These are phyloP conservation scores for Cephalotrichum gorgonifer DNA, from an alignment of 2,329 filamentous ascomycete genomes.

Conservation along the genomic window DNA sequence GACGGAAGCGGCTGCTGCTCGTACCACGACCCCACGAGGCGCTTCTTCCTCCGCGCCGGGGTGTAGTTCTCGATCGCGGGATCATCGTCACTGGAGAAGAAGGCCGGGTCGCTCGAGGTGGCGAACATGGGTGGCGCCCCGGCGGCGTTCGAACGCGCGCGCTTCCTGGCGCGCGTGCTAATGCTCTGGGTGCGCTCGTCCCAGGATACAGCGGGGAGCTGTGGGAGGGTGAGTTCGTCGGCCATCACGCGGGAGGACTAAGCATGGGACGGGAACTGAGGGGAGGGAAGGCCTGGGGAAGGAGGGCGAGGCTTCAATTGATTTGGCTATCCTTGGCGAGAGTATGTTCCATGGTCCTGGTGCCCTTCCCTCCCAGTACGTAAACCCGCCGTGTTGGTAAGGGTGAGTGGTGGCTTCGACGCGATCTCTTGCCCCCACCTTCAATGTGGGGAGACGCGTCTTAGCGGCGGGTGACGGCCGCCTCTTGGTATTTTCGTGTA, in stretches of 20 bases:
- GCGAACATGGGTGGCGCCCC: slow-evolving; percentile 25
- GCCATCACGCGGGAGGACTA: slow-evolving; percentile 15
- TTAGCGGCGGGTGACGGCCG: neutral
- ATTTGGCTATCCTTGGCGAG: neutral
- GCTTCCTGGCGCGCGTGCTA: slow-evolving; percentile 25
- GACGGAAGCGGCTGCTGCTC: slow-evolving; percentile 42
- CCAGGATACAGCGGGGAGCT: slow-evolving; percentile 26
- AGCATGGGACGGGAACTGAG: neutral
- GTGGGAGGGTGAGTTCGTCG: slow-evolving; percentile 30
- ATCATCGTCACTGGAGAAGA: slow-evolving; percentile 66
- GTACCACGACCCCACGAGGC: slow-evolving; percentile 60
- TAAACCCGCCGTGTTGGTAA: neutral
- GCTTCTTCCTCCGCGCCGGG: slow-evolving; percentile 46
- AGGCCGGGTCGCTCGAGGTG: slow-evolving; percentile 59
- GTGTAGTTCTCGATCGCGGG: slow-evolving; percentile 54
- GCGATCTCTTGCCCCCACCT: slow-evolving; percentile 1
- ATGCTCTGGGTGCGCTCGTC: slow-evolving; percentile 27
- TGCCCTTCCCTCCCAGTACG: neutral
- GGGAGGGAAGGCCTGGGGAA: neutral
- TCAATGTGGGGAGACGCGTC: neutral
- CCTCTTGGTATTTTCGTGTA: neutral
- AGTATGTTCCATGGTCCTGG: too few relatives aligned
- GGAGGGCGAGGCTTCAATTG: neutral
- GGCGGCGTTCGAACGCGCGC: slow-evolving; percentile 18
- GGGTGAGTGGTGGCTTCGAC: neutral